Conservation (phyloP, 2,329 filamentous ascomycete species). For the Hypocreales sp. region DNA sequence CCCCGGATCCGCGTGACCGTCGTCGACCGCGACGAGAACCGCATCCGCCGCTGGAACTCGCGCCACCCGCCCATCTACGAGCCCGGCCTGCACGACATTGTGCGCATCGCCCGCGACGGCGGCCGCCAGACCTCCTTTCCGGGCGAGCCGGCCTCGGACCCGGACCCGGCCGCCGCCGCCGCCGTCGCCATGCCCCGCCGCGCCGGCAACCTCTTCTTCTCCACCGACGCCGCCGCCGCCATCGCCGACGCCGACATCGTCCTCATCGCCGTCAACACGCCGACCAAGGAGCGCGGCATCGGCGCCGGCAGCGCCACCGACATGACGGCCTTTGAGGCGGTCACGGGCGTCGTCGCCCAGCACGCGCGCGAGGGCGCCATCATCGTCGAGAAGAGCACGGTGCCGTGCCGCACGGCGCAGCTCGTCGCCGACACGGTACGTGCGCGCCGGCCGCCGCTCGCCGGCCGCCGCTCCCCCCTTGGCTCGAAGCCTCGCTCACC, state of each 20-base stretch:
- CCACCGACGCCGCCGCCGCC: constrained; percentile 44
- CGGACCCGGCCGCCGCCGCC: constrained; percentile 14
- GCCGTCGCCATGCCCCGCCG: constrained; percentile 25
- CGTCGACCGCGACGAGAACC: constrained; percentile 50
- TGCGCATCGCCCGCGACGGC: constrained; percentile 48
- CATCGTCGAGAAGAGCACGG: constrained; percentile 70
- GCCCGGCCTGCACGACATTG: constrained; percentile 52
- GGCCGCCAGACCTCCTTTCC: constrained; percentile 25
- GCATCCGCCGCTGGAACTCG: constrained; percentile 62
- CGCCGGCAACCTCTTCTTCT: constrained; percentile 56
- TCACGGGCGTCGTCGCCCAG: constrained; percentile 49
- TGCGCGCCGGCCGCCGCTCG: no score
- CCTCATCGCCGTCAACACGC: constrained; percentile 65
- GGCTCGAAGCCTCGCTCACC: background rate
- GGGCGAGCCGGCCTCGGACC: constrained; percentile 18
- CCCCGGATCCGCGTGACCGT: constrained; percentile 56
- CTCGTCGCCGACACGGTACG: constrained; percentile 53
- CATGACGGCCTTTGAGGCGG: constrained; percentile 56
- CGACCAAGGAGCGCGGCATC: constrained; percentile 55
- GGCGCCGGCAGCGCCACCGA: constrained; percentile 60
- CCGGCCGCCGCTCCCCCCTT: no score
- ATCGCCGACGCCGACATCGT: constrained; percentile 58
- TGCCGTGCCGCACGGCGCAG: constrained; percentile 60
- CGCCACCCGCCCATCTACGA: constrained; percentile 62
- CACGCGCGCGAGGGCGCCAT: constrained; percentile 52